Conservation (phyloP, 331 rosid genomes). For the Spiraea crenata region DNA sequence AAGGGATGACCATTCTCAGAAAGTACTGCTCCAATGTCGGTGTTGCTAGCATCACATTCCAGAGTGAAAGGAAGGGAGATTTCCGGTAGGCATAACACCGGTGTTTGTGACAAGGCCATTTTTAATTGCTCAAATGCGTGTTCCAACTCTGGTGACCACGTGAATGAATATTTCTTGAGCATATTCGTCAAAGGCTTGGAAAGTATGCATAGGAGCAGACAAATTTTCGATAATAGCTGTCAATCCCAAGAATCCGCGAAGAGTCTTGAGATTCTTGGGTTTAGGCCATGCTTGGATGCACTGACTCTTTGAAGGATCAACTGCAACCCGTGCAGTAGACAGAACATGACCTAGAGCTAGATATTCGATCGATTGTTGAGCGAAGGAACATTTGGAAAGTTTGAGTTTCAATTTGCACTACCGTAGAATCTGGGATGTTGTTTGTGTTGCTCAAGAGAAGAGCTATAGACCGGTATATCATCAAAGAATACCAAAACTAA, state of each 20-base stretch:
- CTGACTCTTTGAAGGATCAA: neutral
- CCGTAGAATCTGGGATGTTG: accelerated
- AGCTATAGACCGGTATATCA: neutral
- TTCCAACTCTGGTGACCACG: neutral
- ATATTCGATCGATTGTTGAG: neutral
- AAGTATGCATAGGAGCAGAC: neutral
- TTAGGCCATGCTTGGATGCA: neutral
- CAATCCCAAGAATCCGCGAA: neutral
- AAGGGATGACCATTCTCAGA: neutral
- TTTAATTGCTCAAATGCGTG: neutral
- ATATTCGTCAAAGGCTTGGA: neutral
- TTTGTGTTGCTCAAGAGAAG: neutral
- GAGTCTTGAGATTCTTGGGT: neutral
- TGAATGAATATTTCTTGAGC: neutral
- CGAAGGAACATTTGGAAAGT: neutral
- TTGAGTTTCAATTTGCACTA: neutral
- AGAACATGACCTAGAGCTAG: conserved; percentile 12
- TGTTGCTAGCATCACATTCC: neutral
- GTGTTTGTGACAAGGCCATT: neutral
- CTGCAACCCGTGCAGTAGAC: neutral
- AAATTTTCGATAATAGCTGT: neutral
- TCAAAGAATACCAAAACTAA: neutral
- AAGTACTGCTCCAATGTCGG: neutral
- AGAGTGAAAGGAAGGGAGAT: neutral
- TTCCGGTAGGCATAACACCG: neutral